Evolutionary conservation across 768 basidiomycete genomes (phyloP).

Genomic region (Russula virescens): DNA sequence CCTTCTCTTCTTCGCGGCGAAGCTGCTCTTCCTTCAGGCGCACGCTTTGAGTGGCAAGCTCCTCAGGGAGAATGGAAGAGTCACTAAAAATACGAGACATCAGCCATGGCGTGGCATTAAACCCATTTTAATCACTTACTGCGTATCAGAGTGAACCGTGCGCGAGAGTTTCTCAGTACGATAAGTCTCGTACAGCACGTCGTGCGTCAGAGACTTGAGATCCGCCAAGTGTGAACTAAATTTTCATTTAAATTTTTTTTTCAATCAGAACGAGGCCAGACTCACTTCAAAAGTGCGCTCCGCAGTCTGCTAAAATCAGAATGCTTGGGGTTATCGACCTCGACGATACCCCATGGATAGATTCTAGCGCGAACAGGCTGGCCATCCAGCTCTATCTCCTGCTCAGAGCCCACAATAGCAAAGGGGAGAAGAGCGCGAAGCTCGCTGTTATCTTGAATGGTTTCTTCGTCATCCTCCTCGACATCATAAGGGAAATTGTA

Average conservation of each 20-base stretch:
- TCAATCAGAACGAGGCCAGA: conserved; percentile 12
- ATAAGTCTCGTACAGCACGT: conserved; percentile 93
- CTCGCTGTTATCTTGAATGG: conserved; percentile 95
- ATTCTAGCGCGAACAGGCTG: conserved; percentile 87
- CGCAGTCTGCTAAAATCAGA: conserved; percentile 96
- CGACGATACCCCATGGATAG: conserved; percentile 98
- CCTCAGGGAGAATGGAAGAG: conserved; percentile 90
- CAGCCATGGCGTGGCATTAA: conserved; percentile 15
- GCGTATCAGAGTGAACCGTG: conserved; percentile 75
- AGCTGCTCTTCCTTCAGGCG: conserved; percentile 99
- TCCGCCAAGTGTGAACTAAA: conserved; percentile 88
- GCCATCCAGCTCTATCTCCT: conserved; percentile 91
- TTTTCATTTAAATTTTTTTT: neutral
- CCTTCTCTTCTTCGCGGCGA: conserved; percentile 94
- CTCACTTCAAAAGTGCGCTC: conserved; percentile 84
- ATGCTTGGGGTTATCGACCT: conserved; percentile 99
- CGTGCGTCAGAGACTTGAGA: conserved; percentile 89
- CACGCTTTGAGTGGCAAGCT: conserved; percentile 93
- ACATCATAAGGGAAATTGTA: conserved; percentile 99
- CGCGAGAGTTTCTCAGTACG: conserved; percentile 96
- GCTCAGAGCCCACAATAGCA: conserved; percentile 95
- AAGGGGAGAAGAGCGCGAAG: conserved; percentile 91
- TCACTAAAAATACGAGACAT: conserved; percentile 44
- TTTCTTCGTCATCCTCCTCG: conserved; percentile 99
- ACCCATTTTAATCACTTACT: conserved; percentile 39